Conservation (phyloP, 768 basidiomycete genomes). For the Pisolithus microcarpus region DNA sequence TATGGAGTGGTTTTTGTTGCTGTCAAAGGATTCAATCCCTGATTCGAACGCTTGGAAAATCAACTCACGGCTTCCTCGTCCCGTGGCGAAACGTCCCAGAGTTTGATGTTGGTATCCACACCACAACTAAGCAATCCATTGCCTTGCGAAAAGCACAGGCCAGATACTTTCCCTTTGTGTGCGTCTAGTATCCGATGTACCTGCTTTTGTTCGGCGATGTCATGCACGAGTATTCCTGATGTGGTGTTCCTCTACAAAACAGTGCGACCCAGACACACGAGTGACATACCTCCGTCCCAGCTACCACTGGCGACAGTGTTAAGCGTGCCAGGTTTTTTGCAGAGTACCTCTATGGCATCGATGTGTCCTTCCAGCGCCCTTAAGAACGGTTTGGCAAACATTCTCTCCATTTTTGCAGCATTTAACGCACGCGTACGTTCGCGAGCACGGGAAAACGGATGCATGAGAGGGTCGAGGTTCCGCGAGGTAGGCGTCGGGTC, state of each 20-base stretch:
- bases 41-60: neutral
- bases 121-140: slow-evolving; percentile 71
- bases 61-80: slow-evolving; percentile 34
- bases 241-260: neutral
- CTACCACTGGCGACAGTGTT: slow-evolving; percentile 83
- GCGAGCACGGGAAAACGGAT: slow-evolving; percentile 87
- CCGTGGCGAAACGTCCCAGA: slow-evolving; percentile 54
- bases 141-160: slow-evolving; percentile 63
- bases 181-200: slow-evolving; percentile 55
- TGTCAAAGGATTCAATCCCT: slow-evolving; percentile 7
- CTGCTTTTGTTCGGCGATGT: slow-evolving; percentile 53
- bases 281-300: slow-evolving; percentile 85
- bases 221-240: slow-evolving; percentile 80
- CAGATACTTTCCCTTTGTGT: slow-evolving; percentile 82
- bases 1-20: slow-evolving; percentile 55
- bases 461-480: slow-evolving; percentile 91
- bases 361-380: slow-evolving; percentile 86
- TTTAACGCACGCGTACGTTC: slow-evolving; percentile 93
- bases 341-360: slow-evolving; percentile 87
- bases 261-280: neutral
- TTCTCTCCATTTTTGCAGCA: slow-evolving; percentile 93
- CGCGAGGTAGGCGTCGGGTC: slow-evolving; percentile 84
- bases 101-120: slow-evolving; percentile 73
- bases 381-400: slow-evolving; percentile 97
- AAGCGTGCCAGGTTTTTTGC: slow-evolving; percentile 64